Evolutionary conservation across 371 early-diverging fungal species (phyloP).

Genomic region (Saksenaea vasiformis): DNA sequence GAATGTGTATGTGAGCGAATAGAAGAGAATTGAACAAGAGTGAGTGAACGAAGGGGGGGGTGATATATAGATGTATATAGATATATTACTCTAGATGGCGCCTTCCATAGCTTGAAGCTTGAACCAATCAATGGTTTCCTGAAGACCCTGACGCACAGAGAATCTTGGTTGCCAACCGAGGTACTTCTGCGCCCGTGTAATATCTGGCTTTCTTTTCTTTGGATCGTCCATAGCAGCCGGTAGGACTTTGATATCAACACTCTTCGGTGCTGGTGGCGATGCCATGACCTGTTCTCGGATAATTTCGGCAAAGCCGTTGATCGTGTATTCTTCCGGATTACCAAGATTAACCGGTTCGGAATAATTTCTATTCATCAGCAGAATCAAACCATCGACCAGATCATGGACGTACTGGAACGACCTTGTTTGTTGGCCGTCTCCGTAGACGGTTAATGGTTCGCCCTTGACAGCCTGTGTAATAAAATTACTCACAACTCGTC

Average conservation of each 20-base stretch:
- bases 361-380: constrained; percentile 76
- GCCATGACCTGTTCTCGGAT: constrained; percentile 68
- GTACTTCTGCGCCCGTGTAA: constrained; percentile 65
- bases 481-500: constrained; percentile 90
- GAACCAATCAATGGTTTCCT: constrained; percentile 89
- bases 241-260: constrained; percentile 66
- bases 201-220: constrained; percentile 80
- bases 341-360: constrained; percentile 83
- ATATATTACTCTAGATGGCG: constrained; percentile 16
- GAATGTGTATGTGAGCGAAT: no score
- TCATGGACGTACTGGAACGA: constrained; percentile 92
- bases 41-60: no score
- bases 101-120: constrained; percentile 45
- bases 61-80: no score
- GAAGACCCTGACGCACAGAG: constrained; percentile 75
- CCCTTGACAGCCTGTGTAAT: constrained; percentile 85
- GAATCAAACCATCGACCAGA: constrained; percentile 82
- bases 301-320: constrained; percentile 78
- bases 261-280: constrained; percentile 29
- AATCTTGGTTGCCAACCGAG: constrained; percentile 82
- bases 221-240: constrained; percentile 83
- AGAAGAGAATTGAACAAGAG: no score
- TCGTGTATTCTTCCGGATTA: constrained; percentile 88
- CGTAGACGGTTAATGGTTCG: constrained; percentile 81
- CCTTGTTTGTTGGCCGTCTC: constrained; percentile 82